These are phyloP conservation scores for Rhizopus arrhizus DNA, from an alignment of 371 early-diverging fungal species.

Conservation along the genomic window DNA sequence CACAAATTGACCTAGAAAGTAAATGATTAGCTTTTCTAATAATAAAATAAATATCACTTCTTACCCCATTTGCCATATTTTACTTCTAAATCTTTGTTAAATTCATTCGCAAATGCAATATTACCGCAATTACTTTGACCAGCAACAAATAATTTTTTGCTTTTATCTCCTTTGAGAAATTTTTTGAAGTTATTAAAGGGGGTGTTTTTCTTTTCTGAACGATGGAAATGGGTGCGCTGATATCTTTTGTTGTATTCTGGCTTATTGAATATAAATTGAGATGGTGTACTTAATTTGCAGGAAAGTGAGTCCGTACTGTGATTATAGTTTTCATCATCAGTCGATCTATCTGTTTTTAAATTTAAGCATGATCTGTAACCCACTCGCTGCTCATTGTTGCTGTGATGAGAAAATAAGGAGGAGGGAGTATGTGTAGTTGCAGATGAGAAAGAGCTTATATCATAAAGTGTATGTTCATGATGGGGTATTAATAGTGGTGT, in stretches of 20 bases:
- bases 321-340: conserved; percentile 3
- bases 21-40: neutral
- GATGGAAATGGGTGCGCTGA: conserved; percentile 46
- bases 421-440: conserved; percentile 26
- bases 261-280: conserved; percentile 46
- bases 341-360: neutral
- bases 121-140: neutral
- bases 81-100: conserved; percentile 34
- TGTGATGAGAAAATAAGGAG: conserved; percentile 23
- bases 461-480: conserved; percentile 8
- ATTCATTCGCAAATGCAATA: conserved; percentile 35
- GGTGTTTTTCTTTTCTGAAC: conserved; percentile 24
- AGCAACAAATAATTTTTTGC: conserved; percentile 4
- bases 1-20: conserved; percentile 57
- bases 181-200: conserved; percentile 14
- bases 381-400: conserved; percentile 9
- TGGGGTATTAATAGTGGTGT: conserved; percentile 20
- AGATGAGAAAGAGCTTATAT: conserved; percentile 20
- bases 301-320: conserved; percentile 2
- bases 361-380: neutral
- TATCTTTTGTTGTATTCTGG: conserved; percentile 44
- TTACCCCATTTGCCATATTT: conserved; percentile 42
- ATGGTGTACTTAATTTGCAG: conserved; percentile 18
- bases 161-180: conserved; percentile 8
- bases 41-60: neutral